These are phyloP conservation scores for Spathaspora sp. DNA, from an alignment of 805 yeast genomes.

Conservation along the genomic window DNA sequence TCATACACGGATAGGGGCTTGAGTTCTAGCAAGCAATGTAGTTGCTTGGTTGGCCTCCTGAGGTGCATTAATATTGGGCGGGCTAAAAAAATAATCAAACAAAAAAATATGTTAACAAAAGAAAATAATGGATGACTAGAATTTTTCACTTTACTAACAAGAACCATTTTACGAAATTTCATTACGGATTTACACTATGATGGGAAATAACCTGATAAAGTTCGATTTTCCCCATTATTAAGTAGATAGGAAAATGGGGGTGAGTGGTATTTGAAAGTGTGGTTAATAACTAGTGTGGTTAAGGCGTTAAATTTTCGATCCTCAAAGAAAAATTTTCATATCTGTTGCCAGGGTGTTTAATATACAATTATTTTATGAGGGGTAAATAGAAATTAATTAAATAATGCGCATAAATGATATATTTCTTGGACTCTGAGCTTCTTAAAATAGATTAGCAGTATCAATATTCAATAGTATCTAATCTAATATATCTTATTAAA, in stretches of 20 bases:
- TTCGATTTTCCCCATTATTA: neutral
- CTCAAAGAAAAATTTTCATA: neutral
- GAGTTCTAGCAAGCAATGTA: neutral
- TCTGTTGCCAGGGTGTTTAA: neutral
- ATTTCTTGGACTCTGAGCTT: neutral
- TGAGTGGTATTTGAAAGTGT: neutral
- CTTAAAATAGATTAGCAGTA: neutral
- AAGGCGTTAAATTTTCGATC: neutral
- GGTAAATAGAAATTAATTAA: neutral
- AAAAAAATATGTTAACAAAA: neutral
- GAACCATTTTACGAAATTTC: neutral
- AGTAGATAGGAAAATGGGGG: neutral
- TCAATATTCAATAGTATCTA: too few species aligned
- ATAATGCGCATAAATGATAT: neutral
- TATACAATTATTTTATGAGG: neutral
- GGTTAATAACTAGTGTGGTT: neutral
- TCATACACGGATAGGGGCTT: neutral
- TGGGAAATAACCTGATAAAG: neutral
- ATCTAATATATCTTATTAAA: neutral
- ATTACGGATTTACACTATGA: neutral
- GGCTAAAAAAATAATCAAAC: neutral
- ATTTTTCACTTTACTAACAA: neutral
- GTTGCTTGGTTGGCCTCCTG: neutral
- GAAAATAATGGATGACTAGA: neutral
- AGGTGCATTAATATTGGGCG: neutral